Percentiles rank a stretch among this genome's conserved stretches.
phyloP scores from a whole-genome alignment of 805 yeast species.

The Barnettozyma pratensis region DNA sequence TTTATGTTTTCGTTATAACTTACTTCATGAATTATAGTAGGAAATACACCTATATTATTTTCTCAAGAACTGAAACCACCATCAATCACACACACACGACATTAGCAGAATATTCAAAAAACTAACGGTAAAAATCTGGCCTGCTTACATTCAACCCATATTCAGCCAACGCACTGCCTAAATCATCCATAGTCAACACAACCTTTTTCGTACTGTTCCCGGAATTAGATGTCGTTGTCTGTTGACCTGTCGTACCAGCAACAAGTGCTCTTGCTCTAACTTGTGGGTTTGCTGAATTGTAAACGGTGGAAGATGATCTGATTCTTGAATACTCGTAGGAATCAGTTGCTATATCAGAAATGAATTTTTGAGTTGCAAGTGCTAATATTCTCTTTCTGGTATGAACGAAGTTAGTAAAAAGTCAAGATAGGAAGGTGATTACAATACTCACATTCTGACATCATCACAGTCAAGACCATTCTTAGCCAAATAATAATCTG shows the following conservation, averaged over 20 bases:
- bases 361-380: conserved; percentile 91
- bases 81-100: not conserved
- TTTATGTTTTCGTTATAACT: no score
- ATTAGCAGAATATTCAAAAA: not conserved
- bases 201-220: conserved; percentile 63
- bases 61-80: not conserved
- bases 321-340: conserved; percentile 95
- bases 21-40: no score
- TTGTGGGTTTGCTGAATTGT: conserved; percentile 80
- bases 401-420: conserved; percentile 9
- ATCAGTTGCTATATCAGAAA: conserved; percentile 91
- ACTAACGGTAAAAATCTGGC: conserved; percentile 87
- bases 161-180: conserved; percentile 88
- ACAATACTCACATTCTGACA: conserved; percentile 40
- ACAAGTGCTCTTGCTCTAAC: conserved; percentile 73
- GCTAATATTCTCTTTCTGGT: conserved; percentile 59
- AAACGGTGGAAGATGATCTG: conserved; percentile 82
- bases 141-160: conserved; percentile 86
- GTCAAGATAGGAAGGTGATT: not conserved
- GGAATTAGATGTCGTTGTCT: conserved; percentile 25
- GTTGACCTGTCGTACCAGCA: conserved; percentile 52
- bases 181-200: conserved; percentile 87
- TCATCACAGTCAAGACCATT: conserved; percentile 84
- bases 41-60: no score
- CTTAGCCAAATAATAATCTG: conserved; percentile 83